Percentiles rank a stretch among this genome's conserved stretches.
phyloP scores from a whole-genome alignment of 106 monocot genomes.

The Posidonia australis region DNA sequence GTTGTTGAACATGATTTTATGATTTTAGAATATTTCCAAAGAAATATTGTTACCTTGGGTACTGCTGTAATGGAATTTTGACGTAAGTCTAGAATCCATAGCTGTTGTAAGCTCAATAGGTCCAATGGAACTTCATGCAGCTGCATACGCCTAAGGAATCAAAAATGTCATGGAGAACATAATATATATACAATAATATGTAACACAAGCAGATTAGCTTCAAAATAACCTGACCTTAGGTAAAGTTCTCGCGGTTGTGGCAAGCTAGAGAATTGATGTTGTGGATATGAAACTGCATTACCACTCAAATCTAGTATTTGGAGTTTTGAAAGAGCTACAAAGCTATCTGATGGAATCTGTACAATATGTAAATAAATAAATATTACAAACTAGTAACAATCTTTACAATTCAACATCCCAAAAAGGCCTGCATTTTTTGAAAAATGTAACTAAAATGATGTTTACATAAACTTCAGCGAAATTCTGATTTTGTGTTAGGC shows the following conservation, averaged over 20 bases:
- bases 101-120: constrained; percentile 31
- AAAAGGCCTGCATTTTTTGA: neutral
- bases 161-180: neutral
- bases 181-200: neutral
- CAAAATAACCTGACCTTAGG: constrained; percentile 42
- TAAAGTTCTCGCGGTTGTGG: constrained; percentile 70
- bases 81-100: constrained; percentile 72
- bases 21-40: neutral
- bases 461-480: too few relatives aligned
- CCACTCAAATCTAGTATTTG: constrained; percentile 89
- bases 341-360: constrained; percentile 64
- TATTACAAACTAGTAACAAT: neutral
- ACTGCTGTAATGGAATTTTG: constrained; percentile 60
- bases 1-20: too few relatives aligned
- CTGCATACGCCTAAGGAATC: constrained; percentile 61
- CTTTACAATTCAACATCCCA: neutral
- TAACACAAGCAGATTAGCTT: constrained; percentile 1
- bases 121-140: constrained; percentile 44
- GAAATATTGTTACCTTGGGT: constrained; percentile 44
- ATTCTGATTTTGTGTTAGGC: too few relatives aligned
- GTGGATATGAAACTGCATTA: constrained; percentile 43
- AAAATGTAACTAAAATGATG: too few relatives aligned
- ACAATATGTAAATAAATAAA: neutral
- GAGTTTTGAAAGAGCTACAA: constrained; percentile 51
- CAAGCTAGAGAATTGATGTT: constrained; percentile 42